Base-by-base conservation (phyloP, 495 filamentous ascomycete genomes). In the Penicillium atrosanguineum region DNA sequence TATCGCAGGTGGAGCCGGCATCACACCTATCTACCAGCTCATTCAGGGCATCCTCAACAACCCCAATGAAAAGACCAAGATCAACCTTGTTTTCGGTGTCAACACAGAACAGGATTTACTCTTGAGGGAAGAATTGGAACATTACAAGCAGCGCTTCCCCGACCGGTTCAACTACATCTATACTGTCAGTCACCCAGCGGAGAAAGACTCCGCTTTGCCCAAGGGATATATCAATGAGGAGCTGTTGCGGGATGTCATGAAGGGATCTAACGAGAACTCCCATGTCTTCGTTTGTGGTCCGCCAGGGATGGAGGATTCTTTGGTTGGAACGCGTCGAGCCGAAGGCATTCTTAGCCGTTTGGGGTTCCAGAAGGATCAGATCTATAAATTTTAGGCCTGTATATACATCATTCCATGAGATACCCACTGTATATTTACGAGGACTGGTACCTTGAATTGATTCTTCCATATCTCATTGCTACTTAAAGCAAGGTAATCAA, bases 251-350 rank as follows among this genome's bases (percentile, higher is more conserved):
- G 70, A 74, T 41, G 72, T 80, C 2, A 68, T 79, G 15, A 51
- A 68, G 36, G 63, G 62, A 29, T 51, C 44, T 7, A 62, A 72
- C 21, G 55, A 62, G 56, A 73, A 77, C 51, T 70, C 69, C 4
- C 86, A 86, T 61, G 77, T 89, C 7, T 84, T 88, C 57, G 48
- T 56, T 5, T 88, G 84, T 56, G 86, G 85, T 1, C 83, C 83
- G 19, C 82, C 82, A 28, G 75, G 75, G 2, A 85, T 87, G 83
- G 81, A 86, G 64, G 67, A 69, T 38, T 70, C 81, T 4, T 64
- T 87, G 50, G 72, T 77, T 44, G 83, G 81, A 6, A 67, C 66
- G 51, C 34, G 62, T 4, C 55, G 46, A 19, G 56, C 65, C 14
- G 42, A 49, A 9, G 81, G 81, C 0, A 71, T 83, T 60, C 45